Base-by-base conservation (phyloP, 225 moss, liverwort and hornwort genomes). In the Sphagnum contortum region DNA sequence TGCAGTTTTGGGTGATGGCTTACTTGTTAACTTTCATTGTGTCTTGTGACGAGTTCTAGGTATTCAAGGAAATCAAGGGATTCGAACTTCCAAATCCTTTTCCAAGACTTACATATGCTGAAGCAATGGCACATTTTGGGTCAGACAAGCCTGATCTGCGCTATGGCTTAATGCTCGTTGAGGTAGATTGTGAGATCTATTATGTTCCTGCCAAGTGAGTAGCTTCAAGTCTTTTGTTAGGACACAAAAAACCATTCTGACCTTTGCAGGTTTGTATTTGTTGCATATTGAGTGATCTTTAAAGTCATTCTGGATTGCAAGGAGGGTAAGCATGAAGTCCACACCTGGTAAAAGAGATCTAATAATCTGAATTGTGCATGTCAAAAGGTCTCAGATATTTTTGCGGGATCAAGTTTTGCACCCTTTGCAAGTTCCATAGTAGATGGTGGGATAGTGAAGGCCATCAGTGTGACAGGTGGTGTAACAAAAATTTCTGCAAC, bases 61-160 rank as follows among this genome's bases (percentile, higher is more conserved):
- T 98, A 10, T 98, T 98, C 64, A 80, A 79, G 64, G 90, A 91
- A 72, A 81, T 81, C 55, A 72, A 71, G 55, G 83, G 81, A 58
- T 66, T 93, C 49, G 79, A 91, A 57, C 91, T 98, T 52, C 89
- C 93, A 67, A 79, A 84, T 67, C 86, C 91, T 72, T 93, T 98
- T 66, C 89, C 80, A 66, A 89, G 98, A 65, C 69, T 93, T 44
- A 84, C 89, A 6, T 98, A 93, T 64, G 86, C 80, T 60, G 87
- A 98, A 71, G 84, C 98, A 70, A 91, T 98, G 87, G 83, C 81
- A 55, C 93, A 89, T 56, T 98, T 83, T 78, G 93, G 98, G 51
- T 83, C 85, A 72, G 98, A 98, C 70, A 98, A 93, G 76, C 98
- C 93, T 56, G 98, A 98, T 70, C 87, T 89, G 58, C 89, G 98